A percentile compares a stretch with the other conserved stretches of the same genome.
These are phyloP conservation scores for Claviceps africana DNA, from an alignment of 2,329 filamentous ascomycete species.

Conservation along the genomic window DNA sequence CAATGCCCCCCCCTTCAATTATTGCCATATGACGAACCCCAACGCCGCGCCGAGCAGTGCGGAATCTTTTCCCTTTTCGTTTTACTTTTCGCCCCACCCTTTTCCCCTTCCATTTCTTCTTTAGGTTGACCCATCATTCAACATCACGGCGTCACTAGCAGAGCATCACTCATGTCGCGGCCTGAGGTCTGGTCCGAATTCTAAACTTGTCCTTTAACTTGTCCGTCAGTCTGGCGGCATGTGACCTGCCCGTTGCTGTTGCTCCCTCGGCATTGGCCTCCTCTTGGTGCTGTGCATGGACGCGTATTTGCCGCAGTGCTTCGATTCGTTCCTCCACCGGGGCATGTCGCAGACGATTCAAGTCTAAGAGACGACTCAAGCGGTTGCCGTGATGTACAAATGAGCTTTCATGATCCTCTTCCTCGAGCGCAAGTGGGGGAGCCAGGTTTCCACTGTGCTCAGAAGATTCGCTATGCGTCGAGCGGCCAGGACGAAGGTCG, in stretches of 20 bases:
- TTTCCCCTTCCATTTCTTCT: background rate
- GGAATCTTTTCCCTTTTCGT: background rate
- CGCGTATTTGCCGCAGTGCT: conserved; percentile 33
- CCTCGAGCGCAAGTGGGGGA: conserved; percentile 28
- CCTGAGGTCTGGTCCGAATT: conserved; percentile 33
- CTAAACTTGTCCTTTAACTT: conserved; percentile 40
- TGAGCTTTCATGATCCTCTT: conserved; percentile 17
- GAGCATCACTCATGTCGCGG: conserved; percentile 6
- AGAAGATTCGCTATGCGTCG: conserved; percentile 8
- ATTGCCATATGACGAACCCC: background rate
- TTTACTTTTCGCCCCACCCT: background rate
- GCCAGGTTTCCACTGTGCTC: conserved; percentile 17
- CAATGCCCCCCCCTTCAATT: background rate
- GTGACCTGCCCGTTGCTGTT: conserved; percentile 22
- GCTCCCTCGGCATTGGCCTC: conserved; percentile 10
- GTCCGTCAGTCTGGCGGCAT: conserved; percentile 31
- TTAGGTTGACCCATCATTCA: background rate
- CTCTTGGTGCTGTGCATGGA: conserved; percentile 12
- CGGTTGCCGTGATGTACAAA: conserved; percentile 26
- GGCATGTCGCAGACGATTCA: conserved; percentile 43
- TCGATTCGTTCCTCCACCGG: conserved; percentile 48
- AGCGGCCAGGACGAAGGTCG: conserved; percentile 32
- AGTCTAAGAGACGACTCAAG: conserved; percentile 39
- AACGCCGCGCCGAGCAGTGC: background rate
- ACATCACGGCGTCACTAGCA: background rate